Conservation (phyloP, 495 filamentous ascomycete species). For the Penicillium arizonense region DNA sequence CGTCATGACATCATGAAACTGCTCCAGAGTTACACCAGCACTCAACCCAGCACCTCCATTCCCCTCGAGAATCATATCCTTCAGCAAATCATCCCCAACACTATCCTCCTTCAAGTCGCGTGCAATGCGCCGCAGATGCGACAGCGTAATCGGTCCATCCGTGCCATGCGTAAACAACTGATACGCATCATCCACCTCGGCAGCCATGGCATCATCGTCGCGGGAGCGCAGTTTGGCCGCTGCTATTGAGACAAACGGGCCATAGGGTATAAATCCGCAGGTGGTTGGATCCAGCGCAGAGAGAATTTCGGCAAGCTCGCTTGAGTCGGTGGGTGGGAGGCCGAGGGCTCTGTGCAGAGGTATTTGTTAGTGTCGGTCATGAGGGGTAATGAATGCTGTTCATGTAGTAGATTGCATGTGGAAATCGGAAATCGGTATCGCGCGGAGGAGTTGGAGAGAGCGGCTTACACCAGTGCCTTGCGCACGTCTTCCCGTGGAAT, state of each 20-base stretch:
- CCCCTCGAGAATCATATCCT: conserved; percentile 92
- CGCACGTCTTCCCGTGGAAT: conserved; percentile 76
- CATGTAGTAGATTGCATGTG: neutral
- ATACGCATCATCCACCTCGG: conserved; percentile 79
- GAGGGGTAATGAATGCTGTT: neutral
- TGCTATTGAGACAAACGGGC: conserved; percentile 76
- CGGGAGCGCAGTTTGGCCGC: conserved; percentile 71
- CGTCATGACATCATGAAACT: conserved; percentile 84
- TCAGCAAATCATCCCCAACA: conserved; percentile 76
- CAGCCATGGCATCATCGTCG: conserved; percentile 51
- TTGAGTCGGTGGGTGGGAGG: conserved; percentile 58
- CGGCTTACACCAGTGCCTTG: conserved; percentile 73
- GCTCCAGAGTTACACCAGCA: conserved; percentile 69
- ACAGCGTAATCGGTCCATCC: conserved; percentile 64
- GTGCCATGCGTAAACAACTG: conserved; percentile 65
- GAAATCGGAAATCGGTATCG: no score
- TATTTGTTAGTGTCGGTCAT: neutral
- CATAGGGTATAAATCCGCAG: conserved; percentile 72
- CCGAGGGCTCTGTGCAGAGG: conserved; percentile 63
- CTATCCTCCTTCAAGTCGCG: conserved; percentile 70
- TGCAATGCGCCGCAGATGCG: conserved; percentile 75
- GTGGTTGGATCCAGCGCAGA: conserved; percentile 78
- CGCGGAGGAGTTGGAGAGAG: neutral
- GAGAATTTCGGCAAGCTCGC: conserved; percentile 71
- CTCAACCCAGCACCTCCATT: conserved; percentile 74